These are phyloP conservation scores for Perkinsus olseni DNA, from an alignment of 169 alveolate species.

Conservation along the genomic window DNA sequence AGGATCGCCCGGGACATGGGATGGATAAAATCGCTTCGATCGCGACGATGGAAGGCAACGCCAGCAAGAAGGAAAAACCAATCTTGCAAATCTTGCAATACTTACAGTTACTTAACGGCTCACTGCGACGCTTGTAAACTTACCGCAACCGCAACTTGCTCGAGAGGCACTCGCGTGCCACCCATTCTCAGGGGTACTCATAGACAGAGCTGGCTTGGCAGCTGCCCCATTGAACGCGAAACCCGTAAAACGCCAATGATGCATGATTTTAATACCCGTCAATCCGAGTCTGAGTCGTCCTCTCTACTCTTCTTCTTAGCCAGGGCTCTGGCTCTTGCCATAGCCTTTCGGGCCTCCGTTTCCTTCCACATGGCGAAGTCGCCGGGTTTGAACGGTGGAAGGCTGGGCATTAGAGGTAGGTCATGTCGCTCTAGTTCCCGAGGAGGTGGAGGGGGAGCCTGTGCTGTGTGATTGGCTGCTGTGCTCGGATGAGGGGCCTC, in stretches of 20 bases:
- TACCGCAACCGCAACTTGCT: too few species aligned
- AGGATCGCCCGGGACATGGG: slow-evolving; percentile 74
- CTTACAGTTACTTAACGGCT: background rate
- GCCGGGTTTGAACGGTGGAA: background rate
- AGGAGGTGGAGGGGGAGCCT: background rate
- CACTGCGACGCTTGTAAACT: background rate
- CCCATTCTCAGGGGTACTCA: too few species aligned
- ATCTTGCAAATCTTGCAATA: background rate
- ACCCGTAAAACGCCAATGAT: too few species aligned
- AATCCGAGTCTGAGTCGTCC: background rate
- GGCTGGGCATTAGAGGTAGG: background rate
- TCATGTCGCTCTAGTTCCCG: background rate
- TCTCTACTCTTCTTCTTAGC: background rate
- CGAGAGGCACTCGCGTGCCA: too few species aligned
- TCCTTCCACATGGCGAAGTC: background rate
- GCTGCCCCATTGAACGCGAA: background rate
- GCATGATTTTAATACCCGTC: background rate
- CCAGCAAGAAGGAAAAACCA: background rate
- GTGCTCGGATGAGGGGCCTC: too few species aligned
- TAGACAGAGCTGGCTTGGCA: too few species aligned
- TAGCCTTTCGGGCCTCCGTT: background rate
- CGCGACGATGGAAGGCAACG: background rate
- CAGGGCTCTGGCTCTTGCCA: background rate
- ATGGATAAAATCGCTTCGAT: background rate
- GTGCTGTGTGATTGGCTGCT: too few species aligned